A percentile compares a stretch with the other conserved stretches of the same genome.
phyloP scores from a whole-genome alignment of 2,329 filamentous ascomycete species.

The Scedosporium aurantiacum region DNA sequence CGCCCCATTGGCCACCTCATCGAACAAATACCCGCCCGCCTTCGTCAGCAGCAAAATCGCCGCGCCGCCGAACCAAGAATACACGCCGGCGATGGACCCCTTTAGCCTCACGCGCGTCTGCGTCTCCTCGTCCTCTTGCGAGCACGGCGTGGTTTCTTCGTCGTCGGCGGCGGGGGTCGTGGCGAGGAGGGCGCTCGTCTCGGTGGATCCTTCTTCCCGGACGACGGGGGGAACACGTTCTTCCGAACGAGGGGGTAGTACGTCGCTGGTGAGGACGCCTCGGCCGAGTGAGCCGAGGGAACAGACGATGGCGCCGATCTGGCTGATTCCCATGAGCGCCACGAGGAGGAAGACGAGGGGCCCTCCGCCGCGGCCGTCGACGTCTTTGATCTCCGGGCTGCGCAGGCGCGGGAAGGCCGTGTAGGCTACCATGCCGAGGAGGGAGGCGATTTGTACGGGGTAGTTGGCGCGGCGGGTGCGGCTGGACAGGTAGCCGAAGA shows the following conservation, averaged over 20 bases:
- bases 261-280: constrained; percentile 55
- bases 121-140: constrained; percentile 13
- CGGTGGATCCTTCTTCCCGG: constrained; percentile 22
- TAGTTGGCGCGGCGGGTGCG: constrained; percentile 55
- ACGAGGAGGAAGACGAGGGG: constrained; percentile 65
- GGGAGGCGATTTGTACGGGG: constrained; percentile 61
- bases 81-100: constrained; percentile 88
- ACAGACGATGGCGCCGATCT: constrained; percentile 94
- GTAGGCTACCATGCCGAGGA: constrained; percentile 71
- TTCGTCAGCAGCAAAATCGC: constrained; percentile 90
- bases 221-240: constrained; percentile 30
- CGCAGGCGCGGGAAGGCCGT: constrained; percentile 60
- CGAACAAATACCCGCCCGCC: constrained; percentile 77
- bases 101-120: constrained; percentile 56
- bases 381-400: constrained; percentile 61
- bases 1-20: constrained; percentile 58
- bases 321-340: constrained; percentile 74
- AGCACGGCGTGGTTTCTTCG: constrained; percentile 12
- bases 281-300: constrained; percentile 79
- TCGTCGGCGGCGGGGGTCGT: background rate
- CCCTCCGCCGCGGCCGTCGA: constrained; percentile 54
- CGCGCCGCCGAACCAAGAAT: constrained; percentile 79
- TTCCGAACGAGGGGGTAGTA: constrained; percentile 14
- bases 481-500: constrained; percentile 79
- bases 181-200: constrained; percentile 14